These are phyloP conservation scores for Hygrophoropsis aurantiaca DNA, from an alignment of 768 basidiomycete species.

Conservation along the genomic window DNA sequence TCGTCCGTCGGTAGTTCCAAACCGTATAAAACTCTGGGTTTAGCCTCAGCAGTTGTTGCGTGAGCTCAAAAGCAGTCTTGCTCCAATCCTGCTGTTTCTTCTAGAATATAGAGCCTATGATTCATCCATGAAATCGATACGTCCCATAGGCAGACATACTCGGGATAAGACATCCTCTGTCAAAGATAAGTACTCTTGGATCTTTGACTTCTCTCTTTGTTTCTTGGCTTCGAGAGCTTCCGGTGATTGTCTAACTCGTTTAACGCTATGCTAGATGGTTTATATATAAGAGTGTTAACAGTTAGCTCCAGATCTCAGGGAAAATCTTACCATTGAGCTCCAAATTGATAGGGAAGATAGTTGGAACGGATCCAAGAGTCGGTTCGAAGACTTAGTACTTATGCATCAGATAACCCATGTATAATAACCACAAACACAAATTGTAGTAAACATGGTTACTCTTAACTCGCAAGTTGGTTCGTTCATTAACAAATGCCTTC, in stretches of 20 bases:
- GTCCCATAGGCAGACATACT: slow-evolving; percentile 40
- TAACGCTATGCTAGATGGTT: slow-evolving; percentile 61
- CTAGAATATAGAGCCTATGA: slow-evolving; percentile 42
- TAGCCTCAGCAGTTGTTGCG: slow-evolving; percentile 70
- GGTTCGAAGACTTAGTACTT: too few relatives aligned
- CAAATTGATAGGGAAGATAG: background rate
- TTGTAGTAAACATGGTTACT: too few relatives aligned
- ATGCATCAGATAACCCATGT: too few relatives aligned
- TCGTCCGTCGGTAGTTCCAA: slow-evolving; percentile 92
- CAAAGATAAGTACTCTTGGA: slow-evolving; percentile 72
- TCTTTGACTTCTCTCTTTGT: slow-evolving; percentile 70
- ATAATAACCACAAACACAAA: too few relatives aligned
- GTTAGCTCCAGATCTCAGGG: background rate
- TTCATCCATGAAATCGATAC: slow-evolving; percentile 3
- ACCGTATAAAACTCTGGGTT: slow-evolving; percentile 97
- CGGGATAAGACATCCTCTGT: slow-evolving; percentile 61
- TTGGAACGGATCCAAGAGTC: too few relatives aligned
- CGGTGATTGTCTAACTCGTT: slow-evolving; percentile 54
- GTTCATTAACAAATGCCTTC: slow-evolving; percentile 58
- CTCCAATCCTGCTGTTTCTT: slow-evolving; percentile 70
- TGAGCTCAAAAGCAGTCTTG: slow-evolving; percentile 72
- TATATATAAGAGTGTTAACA: slow-evolving; percentile 2
- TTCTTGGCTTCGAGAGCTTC: slow-evolving; percentile 68
- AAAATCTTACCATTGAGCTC: slow-evolving; percentile 25
- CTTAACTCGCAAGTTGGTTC: too few relatives aligned